phyloP scores from a whole-genome alignment of 2,329 filamentous ascomycete species.

The Apiospora saccharicola region DNA sequence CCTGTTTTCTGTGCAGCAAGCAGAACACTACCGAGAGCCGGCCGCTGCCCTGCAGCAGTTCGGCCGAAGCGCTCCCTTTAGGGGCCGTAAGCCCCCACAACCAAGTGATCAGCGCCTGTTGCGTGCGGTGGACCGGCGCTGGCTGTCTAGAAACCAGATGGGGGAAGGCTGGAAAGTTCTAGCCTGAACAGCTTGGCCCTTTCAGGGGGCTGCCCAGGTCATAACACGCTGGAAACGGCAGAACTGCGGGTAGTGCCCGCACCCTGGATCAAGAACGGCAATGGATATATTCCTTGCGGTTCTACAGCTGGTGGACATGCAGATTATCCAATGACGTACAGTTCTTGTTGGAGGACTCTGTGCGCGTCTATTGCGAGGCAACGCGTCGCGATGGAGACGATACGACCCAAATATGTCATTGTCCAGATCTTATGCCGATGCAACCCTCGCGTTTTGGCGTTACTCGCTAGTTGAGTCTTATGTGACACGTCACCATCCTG shows the following conservation, averaged over 20 bases:
- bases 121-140: too few relatives aligned
- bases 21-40: background rate
- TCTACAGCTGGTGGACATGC: too few relatives aligned
- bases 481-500: background rate
- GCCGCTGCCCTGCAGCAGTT: background rate
- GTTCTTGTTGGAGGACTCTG: too few relatives aligned
- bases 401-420: background rate
- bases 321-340: too few relatives aligned
- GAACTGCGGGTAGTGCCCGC: background rate
- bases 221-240: background rate
- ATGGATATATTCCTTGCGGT: too few relatives aligned
- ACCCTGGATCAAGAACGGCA: background rate
- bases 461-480: background rate
- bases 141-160: background rate
- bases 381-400: background rate
- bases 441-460: background rate
- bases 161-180: background rate
- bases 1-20: background rate
- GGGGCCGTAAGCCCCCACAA: background rate
- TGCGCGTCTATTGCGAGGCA: background rate
- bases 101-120: background rate
- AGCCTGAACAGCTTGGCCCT: background rate
- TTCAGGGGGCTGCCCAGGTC: background rate
- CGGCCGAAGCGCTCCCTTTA: background rate
- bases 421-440: background rate